phyloP scores from a whole-genome alignment of 176 grass and related monocot genomes.

The Aegilops tauschii region DNA sequence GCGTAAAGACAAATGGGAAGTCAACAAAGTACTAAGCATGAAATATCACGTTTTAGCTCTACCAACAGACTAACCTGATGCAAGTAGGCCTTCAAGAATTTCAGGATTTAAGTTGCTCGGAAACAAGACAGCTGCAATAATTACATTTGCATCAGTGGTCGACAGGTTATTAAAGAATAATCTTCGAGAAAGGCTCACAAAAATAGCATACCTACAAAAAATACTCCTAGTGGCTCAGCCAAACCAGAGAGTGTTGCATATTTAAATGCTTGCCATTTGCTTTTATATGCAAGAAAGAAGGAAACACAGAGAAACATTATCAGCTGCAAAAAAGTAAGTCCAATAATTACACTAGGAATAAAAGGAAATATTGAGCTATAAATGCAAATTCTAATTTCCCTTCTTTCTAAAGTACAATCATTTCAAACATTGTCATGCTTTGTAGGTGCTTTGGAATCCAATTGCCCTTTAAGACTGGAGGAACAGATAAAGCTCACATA shows the following conservation, averaged over 20 bases:
- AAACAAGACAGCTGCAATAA: conserved; percentile 76
- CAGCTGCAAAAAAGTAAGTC: background rate
- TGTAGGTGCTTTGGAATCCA: background rate
- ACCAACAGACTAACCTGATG: conserved; percentile 63
- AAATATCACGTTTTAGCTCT: background rate
- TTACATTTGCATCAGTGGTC: background rate
- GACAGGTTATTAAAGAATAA: conserved; percentile 6
- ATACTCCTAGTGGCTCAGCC: conserved; percentile 80
- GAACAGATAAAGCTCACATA: conserved; percentile 5
- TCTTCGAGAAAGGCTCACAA: background rate
- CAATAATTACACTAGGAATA: conserved; percentile 5
- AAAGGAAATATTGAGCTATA: background rate
- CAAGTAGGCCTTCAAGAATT: conserved; percentile 95
- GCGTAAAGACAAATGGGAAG: background rate
- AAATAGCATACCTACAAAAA: conserved; percentile 71
- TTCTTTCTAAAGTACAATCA: background rate
- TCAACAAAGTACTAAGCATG: background rate
- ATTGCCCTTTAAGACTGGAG: background rate
- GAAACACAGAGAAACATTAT: background rate
- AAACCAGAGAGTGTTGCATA: conserved; percentile 71
- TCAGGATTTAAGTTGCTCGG: conserved; percentile 80
- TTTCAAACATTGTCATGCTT: background rate
- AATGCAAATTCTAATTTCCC: background rate
- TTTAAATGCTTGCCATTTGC: conserved; percentile 88
- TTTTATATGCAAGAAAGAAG: conserved; percentile 40